phyloP scores from a whole-genome alignment of 2,329 filamentous ascomycete genomes.

The Rugonectria rugulosa region DNA sequence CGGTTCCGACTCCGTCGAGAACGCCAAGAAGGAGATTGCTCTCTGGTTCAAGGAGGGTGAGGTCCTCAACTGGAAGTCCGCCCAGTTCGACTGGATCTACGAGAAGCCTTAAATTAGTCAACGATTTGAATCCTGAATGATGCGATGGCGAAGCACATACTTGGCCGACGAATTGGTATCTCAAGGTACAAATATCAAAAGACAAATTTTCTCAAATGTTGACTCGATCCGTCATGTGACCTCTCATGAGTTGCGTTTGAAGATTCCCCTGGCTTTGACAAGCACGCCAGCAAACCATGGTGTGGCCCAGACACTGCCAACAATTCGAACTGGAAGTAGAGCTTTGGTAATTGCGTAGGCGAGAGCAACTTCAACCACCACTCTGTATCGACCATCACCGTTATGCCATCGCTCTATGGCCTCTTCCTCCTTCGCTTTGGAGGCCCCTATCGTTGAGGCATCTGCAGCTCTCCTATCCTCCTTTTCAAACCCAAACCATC shows the following conservation, averaged over 20 bases:
- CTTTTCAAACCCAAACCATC: slow-evolving; percentile 75
- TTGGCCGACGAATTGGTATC: slow-evolving; percentile 33
- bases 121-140: slow-evolving; percentile 32
- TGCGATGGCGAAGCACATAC: slow-evolving; percentile 34
- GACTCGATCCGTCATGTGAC: slow-evolving; percentile 9
- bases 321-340: slow-evolving; percentile 78
- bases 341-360: slow-evolving; percentile 92
- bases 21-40: slow-evolving; percentile 98
- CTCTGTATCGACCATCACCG: slow-evolving; percentile 58
- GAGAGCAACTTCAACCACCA: slow-evolving; percentile 77
- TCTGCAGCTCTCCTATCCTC: slow-evolving; percentile 21
- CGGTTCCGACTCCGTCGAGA: slow-evolving; percentile 98
- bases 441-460: background rate
- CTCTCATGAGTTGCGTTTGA: slow-evolving; percentile 40
- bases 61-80: slow-evolving; percentile 82
- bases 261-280: slow-evolving; percentile 48
- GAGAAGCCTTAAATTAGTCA: slow-evolving; percentile 72
- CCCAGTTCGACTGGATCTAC: slow-evolving; percentile 94
- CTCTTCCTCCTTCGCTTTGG: slow-evolving; percentile 34
- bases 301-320: slow-evolving; percentile 84
- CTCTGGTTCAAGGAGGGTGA: slow-evolving; percentile 97
- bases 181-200: slow-evolving; percentile 35
- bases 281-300: slow-evolving; percentile 86
- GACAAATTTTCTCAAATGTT: slow-evolving; percentile 33
- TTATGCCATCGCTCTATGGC: slow-evolving; percentile 47